phyloP scores from a whole-genome alignment of 129 eudicot species.

The Centaurea solstitialis region DNA sequence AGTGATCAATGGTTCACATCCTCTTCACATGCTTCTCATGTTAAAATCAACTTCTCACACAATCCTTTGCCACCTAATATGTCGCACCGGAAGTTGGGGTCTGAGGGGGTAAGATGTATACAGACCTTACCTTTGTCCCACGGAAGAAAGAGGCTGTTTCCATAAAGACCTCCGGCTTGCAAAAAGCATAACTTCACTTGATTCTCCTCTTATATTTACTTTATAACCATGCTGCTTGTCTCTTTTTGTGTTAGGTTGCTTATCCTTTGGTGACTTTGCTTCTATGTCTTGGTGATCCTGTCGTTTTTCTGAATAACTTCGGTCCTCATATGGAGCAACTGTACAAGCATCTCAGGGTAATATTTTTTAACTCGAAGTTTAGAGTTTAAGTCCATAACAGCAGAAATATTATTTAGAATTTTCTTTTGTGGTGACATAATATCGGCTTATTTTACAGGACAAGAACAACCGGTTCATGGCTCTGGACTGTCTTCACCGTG shows the following conservation, averaged over 20 bases:
- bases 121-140: no score
- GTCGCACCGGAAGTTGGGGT: no score
- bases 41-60: no score
- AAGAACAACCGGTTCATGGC: constrained; percentile 98
- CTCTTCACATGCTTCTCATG: no score
- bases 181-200: background rate
- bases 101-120: no score
- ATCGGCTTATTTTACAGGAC: constrained; percentile 61
- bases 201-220: background rate
- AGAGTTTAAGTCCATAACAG: background rate
- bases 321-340: constrained; percentile 96
- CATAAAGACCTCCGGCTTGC: no score
- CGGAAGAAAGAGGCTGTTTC: no score
- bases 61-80: no score
- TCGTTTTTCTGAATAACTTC: constrained; percentile 71
- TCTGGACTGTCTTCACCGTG: constrained; percentile 95
- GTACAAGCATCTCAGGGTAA: constrained; percentile 91
- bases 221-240: background rate
- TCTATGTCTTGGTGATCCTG: constrained; percentile 96
- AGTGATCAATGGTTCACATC: no score
- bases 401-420: background rate
- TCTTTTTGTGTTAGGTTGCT: constrained; percentile 59
- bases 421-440: background rate
- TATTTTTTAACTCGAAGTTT: constrained; percentile 9
- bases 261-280: constrained; percentile 98